Evolutionary conservation across 2,329 filamentous ascomycete species (phyloP).

Genomic region (Pseudocercospora musae): DNA sequence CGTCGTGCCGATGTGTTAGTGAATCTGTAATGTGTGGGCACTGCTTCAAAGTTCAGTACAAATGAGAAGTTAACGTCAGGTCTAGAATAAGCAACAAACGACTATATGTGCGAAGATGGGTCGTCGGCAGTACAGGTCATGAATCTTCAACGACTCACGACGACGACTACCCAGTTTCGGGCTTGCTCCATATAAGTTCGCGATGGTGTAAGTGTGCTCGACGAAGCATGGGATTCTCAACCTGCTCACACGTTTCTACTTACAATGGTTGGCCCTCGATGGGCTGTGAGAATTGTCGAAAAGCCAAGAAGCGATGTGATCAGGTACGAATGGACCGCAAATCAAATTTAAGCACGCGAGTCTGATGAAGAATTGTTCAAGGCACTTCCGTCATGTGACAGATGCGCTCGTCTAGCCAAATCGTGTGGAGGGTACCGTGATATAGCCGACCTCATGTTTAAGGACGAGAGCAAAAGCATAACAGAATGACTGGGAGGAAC

Average conservation of each 20-base stretch:
- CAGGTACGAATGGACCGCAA: neutral
- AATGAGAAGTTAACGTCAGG: neutral
- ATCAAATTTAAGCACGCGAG: neutral
- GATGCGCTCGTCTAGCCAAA: slow-evolving; percentile 20
- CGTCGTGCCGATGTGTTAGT: neutral
- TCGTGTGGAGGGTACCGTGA: slow-evolving; percentile 22
- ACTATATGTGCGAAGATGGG: neutral
- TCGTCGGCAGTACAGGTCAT: neutral
- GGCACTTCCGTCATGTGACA: slow-evolving; percentile 16
- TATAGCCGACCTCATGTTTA: slow-evolving; percentile 19
- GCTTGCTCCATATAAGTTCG: neutral
- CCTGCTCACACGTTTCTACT: neutral
- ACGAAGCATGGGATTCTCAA: neutral
- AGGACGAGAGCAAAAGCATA: slow-evolving; percentile 16
- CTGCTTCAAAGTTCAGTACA: neutral
- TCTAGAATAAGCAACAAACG: neutral
- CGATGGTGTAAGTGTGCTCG: neutral
- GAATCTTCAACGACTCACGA: neutral
- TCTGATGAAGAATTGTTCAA: neutral
- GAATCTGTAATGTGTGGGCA: neutral
- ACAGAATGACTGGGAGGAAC: slow-evolving; percentile 9
- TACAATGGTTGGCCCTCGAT: neutral
- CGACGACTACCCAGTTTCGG: neutral
- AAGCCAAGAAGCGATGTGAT: slow-evolving; percentile 20
- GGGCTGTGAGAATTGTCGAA: slow-evolving; percentile 6